Evolutionary conservation across 225 moss, liverwort and hornwort species (phyloP), one percentile per base, ranked within the genome.

Genomic region (Pleurozium schreberi): DNA sequence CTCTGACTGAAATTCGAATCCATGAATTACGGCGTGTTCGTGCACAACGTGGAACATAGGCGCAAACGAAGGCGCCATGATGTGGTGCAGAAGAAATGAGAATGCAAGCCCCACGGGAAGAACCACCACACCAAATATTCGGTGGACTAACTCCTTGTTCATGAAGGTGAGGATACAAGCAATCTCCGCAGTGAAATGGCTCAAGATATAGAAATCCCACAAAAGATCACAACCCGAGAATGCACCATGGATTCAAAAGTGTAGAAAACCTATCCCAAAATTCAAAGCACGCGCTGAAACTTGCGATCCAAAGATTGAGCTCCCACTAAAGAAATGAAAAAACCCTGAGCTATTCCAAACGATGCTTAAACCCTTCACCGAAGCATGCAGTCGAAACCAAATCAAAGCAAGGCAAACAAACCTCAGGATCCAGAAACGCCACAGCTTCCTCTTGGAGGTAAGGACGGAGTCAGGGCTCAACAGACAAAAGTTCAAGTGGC

Each of bases 371-470:
- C 36, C 57, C 75, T n/a, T 33, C 43, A 59, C 47, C 27, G 21
- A 85, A 75, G 9, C 14, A 49, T 12, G 47, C 47, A 86, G 28
- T 59, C 74, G 26, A 52, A 73, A 63, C 55, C 57, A 52, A 85
- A 82, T 63, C 6, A 16, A 43, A 40, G 60, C 31, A 53, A 68
- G 47, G 50, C 75, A 43, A 33, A 3, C 85, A 22, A 45, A 94
- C 94, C 95, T 68, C 28, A 31, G 92, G 90, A 73, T 91, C 34
- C 53, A 87, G 25, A n/a, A 60, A 76, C 31, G 91, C 89, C 53
- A 60, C 90, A 77, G 89, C 90, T 85, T 93, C 94, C 22, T 82
- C 84, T 76, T 94, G 90, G 60, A 92, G 86, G 66, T 89, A 92
- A 11, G 94, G 92, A 73, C 59, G 87, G 33, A 85, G 59, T 66